Percentiles rank a stretch among this genome's conserved stretches.
phyloP scores from a whole-genome alignment of 345 rosid species.

The Rubroshorea leprosula region DNA sequence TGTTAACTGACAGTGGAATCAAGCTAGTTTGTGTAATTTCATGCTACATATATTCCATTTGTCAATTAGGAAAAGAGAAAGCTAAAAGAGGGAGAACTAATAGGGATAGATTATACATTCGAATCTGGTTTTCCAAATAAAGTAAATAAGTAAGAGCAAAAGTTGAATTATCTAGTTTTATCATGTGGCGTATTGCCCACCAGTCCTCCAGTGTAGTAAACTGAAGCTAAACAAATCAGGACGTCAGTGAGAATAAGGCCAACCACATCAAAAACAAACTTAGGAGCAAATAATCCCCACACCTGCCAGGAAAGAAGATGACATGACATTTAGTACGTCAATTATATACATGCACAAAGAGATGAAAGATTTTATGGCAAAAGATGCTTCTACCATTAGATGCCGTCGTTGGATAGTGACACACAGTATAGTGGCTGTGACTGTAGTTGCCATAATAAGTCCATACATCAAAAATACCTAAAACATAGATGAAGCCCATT shows the following conservation, averaged over 20 bases:
- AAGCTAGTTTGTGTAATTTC: too few relatives aligned
- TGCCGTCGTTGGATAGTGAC: constrained; percentile 87
- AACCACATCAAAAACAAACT: constrained; percentile 78
- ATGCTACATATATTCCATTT: too few relatives aligned
- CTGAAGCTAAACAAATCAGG: constrained; percentile 61
- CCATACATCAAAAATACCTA: constrained; percentile 78
- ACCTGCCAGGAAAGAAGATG: constrained; percentile 47
- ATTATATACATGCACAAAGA: background rate
- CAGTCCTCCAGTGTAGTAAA: constrained; percentile 31
- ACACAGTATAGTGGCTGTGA: constrained; percentile 58
- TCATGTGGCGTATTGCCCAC: background rate
- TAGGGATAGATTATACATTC: too few relatives aligned
- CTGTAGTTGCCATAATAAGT: constrained; percentile 46
- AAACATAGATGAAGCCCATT: constrained; percentile 7
- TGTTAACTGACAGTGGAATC: too few relatives aligned
- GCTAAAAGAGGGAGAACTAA: too few relatives aligned
- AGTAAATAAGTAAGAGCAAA: too few relatives aligned
- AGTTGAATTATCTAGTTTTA: too few relatives aligned
- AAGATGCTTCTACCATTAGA: constrained; percentile 55
- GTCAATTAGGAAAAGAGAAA: too few relatives aligned
- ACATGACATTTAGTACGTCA: background rate
- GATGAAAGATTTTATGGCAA: too few relatives aligned
- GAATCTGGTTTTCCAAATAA: too few relatives aligned
- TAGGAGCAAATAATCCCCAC: constrained; percentile 93
- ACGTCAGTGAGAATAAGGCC: constrained; percentile 58